Evolutionary conservation across 2,329 filamentous ascomycete species (phyloP).

Genomic region (Spiromastix sp.): DNA sequence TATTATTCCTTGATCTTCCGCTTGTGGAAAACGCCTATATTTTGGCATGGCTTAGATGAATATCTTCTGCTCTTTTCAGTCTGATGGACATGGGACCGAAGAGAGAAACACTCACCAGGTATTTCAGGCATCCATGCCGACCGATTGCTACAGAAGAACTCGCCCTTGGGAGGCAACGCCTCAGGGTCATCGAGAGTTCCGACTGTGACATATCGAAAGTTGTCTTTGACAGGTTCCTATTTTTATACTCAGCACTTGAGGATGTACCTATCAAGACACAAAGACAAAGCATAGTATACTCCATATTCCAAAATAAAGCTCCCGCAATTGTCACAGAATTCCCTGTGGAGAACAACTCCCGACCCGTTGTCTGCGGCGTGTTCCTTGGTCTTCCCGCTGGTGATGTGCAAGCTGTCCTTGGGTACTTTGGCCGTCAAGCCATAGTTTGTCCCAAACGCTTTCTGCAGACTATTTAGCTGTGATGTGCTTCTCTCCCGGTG

Average conservation of each 20-base stretch:
- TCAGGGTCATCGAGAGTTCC: conserved; percentile 42
- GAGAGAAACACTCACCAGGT: conserved; percentile 24
- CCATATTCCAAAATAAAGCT: conserved; percentile 44
- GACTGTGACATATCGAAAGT: conserved; percentile 35
- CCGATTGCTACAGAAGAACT: conserved; percentile 44
- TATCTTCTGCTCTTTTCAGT: conserved; percentile 3
- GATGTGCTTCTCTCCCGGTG: conserved; percentile 11
- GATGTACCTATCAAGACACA: no score
- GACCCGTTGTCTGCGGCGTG: conserved; percentile 42
- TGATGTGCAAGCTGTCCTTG: conserved; percentile 33
- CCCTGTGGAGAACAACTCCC: conserved; percentile 37
- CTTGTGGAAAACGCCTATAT: conserved; percentile 38
- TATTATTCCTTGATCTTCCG: conserved; percentile 33
- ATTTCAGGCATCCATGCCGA: conserved; percentile 43
- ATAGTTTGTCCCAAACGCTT: conserved; percentile 42
- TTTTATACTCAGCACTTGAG: background rate
- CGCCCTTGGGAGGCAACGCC: conserved; percentile 41
- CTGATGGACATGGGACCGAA: background rate
- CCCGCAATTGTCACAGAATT: conserved; percentile 45
- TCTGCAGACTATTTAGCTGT: conserved; percentile 19
- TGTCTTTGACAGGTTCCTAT: conserved; percentile 22
- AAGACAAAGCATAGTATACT: no score
- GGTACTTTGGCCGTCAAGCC: conserved; percentile 44
- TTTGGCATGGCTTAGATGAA: background rate
- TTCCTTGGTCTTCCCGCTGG: conserved; percentile 29